phyloP scores from a whole-genome alignment of 495 filamentous ascomycete genomes.

The Neurospora tetraspora region DNA sequence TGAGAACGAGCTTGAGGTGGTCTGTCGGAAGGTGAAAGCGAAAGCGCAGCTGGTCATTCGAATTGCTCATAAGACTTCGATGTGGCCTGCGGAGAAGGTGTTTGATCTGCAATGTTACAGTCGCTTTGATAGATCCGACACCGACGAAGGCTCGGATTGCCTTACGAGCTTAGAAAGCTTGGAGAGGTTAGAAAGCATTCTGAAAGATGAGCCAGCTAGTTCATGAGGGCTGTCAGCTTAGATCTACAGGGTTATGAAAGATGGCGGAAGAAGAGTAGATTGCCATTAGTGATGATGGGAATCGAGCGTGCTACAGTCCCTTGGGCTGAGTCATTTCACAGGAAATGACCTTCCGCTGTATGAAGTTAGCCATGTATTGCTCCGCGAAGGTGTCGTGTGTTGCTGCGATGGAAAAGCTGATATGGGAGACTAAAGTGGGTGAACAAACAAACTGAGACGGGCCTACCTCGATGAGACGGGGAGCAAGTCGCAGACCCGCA shows the following conservation, averaged over 20 bases:
- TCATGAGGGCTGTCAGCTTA: background rate
- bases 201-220: background rate
- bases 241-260: background rate
- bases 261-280: background rate
- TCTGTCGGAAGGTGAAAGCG: background rate
- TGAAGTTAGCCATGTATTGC: background rate
- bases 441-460: background rate
- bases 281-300: rapidly evolving
- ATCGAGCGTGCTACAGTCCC: rapidly evolving
- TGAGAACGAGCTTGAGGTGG: background rate
- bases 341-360: background rate
- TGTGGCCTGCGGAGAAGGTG: background rate
- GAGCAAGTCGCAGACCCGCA: background rate
- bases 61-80: background rate
- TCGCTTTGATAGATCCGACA: background rate
- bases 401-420: background rate
- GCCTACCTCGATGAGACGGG: background rate
- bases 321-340: background rate
- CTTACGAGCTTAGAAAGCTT: no score
- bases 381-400: background rate
- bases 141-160: no score
- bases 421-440: background rate
- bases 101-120: background rate
- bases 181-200: no score
- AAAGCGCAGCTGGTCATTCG: background rate